These are phyloP conservation scores for Capronia coronata DNA, from an alignment of 2,329 filamentous ascomycete species.

Conservation along the genomic window DNA sequence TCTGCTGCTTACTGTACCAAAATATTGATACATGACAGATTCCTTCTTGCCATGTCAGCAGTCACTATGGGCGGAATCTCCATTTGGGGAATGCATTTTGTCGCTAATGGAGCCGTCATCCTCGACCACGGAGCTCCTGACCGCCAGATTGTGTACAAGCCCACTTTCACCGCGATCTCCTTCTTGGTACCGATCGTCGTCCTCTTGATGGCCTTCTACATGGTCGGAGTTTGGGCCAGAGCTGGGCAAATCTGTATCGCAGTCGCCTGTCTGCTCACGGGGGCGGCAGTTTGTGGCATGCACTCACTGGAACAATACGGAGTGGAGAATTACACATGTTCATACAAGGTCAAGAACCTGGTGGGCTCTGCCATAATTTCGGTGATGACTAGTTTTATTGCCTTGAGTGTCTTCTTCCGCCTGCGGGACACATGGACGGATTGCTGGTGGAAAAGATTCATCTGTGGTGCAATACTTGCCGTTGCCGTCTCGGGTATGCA, in stretches of 20 bases:
- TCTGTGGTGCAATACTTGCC: constrained; percentile 63
- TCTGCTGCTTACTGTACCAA: too few relatives aligned
- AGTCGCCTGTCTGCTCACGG: constrained; percentile 62
- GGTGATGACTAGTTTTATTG: constrained; percentile 61
- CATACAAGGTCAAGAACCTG: constrained; percentile 55
- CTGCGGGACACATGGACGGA: constrained; percentile 70
- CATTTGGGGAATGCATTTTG: constrained; percentile 77
- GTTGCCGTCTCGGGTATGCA: constrained; percentile 79
- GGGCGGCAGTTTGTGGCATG: constrained; percentile 74
- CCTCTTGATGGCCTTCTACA: constrained; percentile 64
- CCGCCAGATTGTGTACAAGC: constrained; percentile 68
- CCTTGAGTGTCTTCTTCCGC: constrained; percentile 70
- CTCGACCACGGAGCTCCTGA: constrained; percentile 56
- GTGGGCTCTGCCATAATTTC: constrained; percentile 66
- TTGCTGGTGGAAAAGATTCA: constrained; percentile 65
- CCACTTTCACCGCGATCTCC: constrained; percentile 65
- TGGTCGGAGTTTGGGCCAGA: constrained; percentile 55
- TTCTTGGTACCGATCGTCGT: constrained; percentile 75
- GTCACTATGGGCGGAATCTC: constrained; percentile 67
- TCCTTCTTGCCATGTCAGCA: constrained; percentile 58
- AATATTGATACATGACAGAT: constrained; percentile 38
- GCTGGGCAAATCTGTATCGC: constrained; percentile 55
- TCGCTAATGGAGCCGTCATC: constrained; percentile 68
- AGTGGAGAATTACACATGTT: constrained; percentile 66
- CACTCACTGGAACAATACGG: constrained; percentile 82